Evolutionary conservation across 129 eudicot species (phyloP).

Genomic region (Silybum marianum): DNA sequence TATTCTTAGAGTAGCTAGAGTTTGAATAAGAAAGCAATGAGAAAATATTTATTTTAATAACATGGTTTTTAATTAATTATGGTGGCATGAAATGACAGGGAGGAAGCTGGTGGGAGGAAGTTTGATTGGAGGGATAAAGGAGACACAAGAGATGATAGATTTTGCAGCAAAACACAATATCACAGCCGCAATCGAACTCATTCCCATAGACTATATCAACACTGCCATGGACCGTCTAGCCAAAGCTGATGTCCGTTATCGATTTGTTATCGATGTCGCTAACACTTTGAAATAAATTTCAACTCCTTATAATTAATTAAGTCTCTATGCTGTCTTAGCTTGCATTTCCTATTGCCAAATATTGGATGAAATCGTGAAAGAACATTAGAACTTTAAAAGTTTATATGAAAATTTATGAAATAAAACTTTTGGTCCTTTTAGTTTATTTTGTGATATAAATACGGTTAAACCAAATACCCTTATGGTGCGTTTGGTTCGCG

Average conservation of each 20-base stretch:
- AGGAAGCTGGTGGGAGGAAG: constrained; percentile 46
- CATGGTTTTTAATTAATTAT: constrained; percentile 8
- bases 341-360: not conserved
- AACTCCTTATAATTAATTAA: no score
- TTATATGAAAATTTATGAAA: no score
- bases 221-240: constrained; percentile 43
- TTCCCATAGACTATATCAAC: constrained; percentile 38
- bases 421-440: no score
- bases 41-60: not conserved
- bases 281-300: constrained; percentile 23
- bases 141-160: constrained; percentile 46
- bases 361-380: not conserved
- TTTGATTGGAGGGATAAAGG: constrained; percentile 40
- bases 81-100: no score
- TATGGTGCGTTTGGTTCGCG: no score
- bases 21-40: no score
- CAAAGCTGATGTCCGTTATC: constrained; percentile 39
- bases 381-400: no score
- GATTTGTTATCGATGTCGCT: constrained; percentile 37
- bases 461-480: no score
- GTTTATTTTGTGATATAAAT: no score
- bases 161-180: constrained; percentile 44
- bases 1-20: no score
- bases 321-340: not conserved
- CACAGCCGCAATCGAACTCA: constrained; percentile 35